Evolutionary conservation across 169 alveolate genomes (phyloP), one percentile per base, ranked within the genome.

Genomic region (Miamiensis avidus): DNA sequence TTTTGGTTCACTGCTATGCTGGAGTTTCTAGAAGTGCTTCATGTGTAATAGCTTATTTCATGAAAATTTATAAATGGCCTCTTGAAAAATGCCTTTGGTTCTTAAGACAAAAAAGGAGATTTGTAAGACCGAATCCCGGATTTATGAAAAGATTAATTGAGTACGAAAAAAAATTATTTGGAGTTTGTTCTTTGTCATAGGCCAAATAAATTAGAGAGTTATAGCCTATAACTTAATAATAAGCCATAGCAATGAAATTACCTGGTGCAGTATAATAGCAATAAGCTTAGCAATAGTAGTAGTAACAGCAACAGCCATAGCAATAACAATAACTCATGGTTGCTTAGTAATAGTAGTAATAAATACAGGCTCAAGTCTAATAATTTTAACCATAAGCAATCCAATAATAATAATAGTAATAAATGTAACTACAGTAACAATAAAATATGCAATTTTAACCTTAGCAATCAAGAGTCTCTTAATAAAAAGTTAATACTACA

Each of bases 21-120:
- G 97, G 97, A 32, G 91, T 91, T 64, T 89, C 94, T 30, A 81
- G 97, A 92, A 88, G 94, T 31, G 92, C 95, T 75, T 91, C 95
- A 29, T 86, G 89, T 32, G 89, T 92, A n/a, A 94, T 93, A 1
- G 95, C 95, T 1, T 94, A 92, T 85, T 78, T 94, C 26, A 91
- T 91, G 95, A 88, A 89, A 81, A 88, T 82, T 79, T 34, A 90
- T 33, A 72, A 87, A 75, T 82, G 91, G 86, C 82, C 85, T 49
- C 78, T 88, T 29, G 93, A 89, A 75, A 82, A 84, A 75, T 93
- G 95, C 16, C 34, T 91, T 73, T 87, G 91, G 77, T 84, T 82
- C 65, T 85, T 91, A 16, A 85, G 83, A 82, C 64, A 75, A n/a
- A 88, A 87, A 64, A 85, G 96, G 65, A 85, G 89, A 29, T 74